Conservation (phyloP, 768 basidiomycete genomes). For the Leccinellum albellum region DNA sequence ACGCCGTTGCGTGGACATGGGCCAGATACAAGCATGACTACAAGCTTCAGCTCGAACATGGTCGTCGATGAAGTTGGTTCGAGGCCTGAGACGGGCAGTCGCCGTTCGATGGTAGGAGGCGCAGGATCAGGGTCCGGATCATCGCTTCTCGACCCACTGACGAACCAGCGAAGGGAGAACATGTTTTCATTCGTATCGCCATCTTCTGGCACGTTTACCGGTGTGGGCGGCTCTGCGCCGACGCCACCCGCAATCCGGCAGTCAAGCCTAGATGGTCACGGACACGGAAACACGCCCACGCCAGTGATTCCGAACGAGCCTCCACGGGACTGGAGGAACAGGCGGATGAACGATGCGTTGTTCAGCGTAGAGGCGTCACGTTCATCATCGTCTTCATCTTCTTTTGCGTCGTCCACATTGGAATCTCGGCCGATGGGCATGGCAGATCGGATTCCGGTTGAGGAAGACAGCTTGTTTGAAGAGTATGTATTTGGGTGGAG, state of each 20-base stretch:
- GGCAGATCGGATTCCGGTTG: constrained; percentile 17
- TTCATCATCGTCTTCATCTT: constrained; percentile 18
- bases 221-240: neutral
- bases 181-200: constrained; percentile 9
- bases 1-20: constrained; percentile 14
- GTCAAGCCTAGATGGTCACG: constrained; percentile 2
- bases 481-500: constrained; percentile 17
- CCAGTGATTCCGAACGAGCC: constrained; percentile 10
- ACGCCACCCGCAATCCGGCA: neutral
- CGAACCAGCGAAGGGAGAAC: constrained; percentile 10
- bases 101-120: constrained; percentile 3
- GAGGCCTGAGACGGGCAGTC: neutral
- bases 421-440: constrained; percentile 13
- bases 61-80: constrained; percentile 9
- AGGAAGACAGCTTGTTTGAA: constrained; percentile 18
- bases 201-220: constrained; percentile 5
- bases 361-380: constrained; percentile 11
- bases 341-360: constrained; percentile 8
- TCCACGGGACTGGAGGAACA: constrained; percentile 14
- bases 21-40: constrained; percentile 13
- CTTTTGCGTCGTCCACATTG: constrained; percentile 6
- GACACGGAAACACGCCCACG: neutral
- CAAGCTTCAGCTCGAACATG: constrained; percentile 12
- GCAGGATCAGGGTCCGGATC: neutral
- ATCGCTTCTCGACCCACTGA: constrained; percentile 8